Evolutionary conservation across 2,329 filamentous ascomycete genomes (phyloP).

Genomic region (Endoconidiophora polonica): DNA sequence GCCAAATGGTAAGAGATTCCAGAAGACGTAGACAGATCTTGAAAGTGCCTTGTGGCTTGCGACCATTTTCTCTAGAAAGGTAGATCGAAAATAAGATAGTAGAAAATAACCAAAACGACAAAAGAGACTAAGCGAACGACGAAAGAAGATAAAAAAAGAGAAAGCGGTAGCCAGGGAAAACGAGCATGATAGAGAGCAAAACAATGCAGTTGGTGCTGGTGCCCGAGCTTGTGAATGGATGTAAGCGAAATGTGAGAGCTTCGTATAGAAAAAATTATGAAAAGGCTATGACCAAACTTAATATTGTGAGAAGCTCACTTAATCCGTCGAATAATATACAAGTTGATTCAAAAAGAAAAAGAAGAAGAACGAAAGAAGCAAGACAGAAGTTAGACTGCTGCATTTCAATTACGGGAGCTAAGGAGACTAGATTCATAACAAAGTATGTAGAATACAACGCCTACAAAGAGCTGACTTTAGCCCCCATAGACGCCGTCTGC

Average conservation of each 20-base stretch:
- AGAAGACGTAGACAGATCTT: no score
- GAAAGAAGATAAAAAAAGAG: no score
- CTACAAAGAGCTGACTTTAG: conserved; percentile 92
- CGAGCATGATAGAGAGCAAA: conserved; percentile 3
- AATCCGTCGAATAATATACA: conserved; percentile 1
- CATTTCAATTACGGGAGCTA: not conserved
- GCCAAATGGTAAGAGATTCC: no score
- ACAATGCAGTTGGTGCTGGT: not conserved
- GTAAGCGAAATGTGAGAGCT: not conserved
- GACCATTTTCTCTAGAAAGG: no score
- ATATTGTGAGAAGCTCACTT: no score
- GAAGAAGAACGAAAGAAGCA: not conserved
- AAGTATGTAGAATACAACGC: not conserved
- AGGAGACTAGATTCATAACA: not conserved
- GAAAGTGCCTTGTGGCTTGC: no score
- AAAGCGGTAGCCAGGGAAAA: conserved; percentile 5
- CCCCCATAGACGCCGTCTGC: conserved; percentile 82
- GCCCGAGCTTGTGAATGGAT: not conserved
- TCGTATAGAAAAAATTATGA: not conserved
- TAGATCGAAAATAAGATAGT: no score
- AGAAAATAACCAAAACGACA: no score
- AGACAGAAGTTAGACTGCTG: not conserved
- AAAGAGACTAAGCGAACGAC: no score
- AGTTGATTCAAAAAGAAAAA: conserved; percentile 2
- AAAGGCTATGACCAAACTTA: not conserved